phyloP scores from a whole-genome alignment of 192 early-diverging fungal species.

The Coemansia sp. region DNA sequence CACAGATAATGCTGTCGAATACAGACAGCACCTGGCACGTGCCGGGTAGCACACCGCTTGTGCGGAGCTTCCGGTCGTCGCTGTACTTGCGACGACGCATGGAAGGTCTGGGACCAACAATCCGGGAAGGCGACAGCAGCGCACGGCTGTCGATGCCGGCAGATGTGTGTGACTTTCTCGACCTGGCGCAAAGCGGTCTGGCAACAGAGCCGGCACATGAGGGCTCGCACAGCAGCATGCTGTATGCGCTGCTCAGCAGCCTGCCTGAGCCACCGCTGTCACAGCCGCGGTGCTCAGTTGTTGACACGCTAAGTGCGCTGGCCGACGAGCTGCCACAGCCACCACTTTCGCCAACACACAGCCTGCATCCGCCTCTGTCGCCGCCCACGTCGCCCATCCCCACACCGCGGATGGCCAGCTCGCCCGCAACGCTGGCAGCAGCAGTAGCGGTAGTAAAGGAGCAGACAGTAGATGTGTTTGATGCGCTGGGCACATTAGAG shows the following conservation, averaged over 20 bases:
- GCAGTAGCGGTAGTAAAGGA: conserved; percentile 2
- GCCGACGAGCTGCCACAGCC: conserved; percentile 39
- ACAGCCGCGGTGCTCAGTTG: conserved; percentile 7
- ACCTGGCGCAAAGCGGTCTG: conserved; percentile 12
- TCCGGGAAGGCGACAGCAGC: conserved; percentile 1
- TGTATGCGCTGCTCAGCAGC: conserved; percentile 41
- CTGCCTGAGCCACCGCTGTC: conserved; percentile 41
- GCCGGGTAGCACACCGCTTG: conserved; percentile 25
- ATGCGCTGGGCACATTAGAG: conserved; percentile 11
- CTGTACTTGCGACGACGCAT: conserved; percentile 32
- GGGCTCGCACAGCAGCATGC: conserved; percentile 33
- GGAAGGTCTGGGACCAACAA: conserved; percentile 4
- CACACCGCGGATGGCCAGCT: not conserved
- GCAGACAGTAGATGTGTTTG: conserved; percentile 3
- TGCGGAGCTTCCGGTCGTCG: conserved; percentile 28
- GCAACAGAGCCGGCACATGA: not conserved
- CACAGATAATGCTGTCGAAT: conserved; percentile 17
- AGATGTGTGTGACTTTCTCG: conserved; percentile 27
- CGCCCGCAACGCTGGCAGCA: conserved; percentile 1
- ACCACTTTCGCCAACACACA: conserved; percentile 11
- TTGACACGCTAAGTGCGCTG: conserved; percentile 20
- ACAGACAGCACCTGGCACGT: conserved; percentile 11
- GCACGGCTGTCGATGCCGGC: conserved; percentile 38
- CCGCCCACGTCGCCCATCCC: conserved; percentile 11
- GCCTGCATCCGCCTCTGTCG: conserved; percentile 11